Evolutionary conservation across 106 monocot genomes (phyloP).

Genomic region (Iris macrosiphon): DNA sequence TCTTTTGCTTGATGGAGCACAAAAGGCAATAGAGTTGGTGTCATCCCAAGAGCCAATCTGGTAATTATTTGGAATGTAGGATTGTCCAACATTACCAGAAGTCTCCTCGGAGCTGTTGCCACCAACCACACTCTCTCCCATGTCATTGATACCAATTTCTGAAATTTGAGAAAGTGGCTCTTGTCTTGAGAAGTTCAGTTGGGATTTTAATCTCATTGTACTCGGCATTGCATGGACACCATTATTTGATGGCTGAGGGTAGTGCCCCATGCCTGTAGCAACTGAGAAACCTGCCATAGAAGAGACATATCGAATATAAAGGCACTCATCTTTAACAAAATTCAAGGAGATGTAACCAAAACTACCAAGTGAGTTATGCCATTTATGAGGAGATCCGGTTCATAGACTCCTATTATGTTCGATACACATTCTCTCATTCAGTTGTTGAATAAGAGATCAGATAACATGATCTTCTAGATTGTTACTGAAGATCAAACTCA

Average conservation of each 20-base stretch:
- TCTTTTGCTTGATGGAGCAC: slow-evolving; percentile 39
- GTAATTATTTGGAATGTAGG: slow-evolving; percentile 39
- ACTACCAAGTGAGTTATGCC: no score
- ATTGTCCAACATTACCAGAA: slow-evolving; percentile 18
- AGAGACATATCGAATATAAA: neutral
- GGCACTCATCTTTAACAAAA: no score
- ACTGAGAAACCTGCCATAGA: slow-evolving; percentile 27
- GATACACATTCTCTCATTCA: no score
- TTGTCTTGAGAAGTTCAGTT: slow-evolving; percentile 59
- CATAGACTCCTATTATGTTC: no score
- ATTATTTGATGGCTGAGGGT: slow-evolving; percentile 9
- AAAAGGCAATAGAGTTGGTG: slow-evolving; percentile 59
- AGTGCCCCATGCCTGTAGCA: slow-evolving; percentile 12
- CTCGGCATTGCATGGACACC: slow-evolving; percentile 17
- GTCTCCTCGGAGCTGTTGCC: slow-evolving; percentile 33
- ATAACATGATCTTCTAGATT: no score
- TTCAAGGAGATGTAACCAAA: no score
- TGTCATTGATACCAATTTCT: slow-evolving; percentile 44
- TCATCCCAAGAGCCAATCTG: slow-evolving; percentile 76
- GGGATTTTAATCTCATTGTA: slow-evolving; percentile 47
- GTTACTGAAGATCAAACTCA: no score
- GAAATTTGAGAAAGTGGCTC: slow-evolving; percentile 63
- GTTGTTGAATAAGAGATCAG: neutral
- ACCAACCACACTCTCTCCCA: slow-evolving; percentile 24
- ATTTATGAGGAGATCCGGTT: no score